phyloP scores from a whole-genome alignment of 768 basidiomycete genomes.

The Butyriboletus loyo region DNA sequence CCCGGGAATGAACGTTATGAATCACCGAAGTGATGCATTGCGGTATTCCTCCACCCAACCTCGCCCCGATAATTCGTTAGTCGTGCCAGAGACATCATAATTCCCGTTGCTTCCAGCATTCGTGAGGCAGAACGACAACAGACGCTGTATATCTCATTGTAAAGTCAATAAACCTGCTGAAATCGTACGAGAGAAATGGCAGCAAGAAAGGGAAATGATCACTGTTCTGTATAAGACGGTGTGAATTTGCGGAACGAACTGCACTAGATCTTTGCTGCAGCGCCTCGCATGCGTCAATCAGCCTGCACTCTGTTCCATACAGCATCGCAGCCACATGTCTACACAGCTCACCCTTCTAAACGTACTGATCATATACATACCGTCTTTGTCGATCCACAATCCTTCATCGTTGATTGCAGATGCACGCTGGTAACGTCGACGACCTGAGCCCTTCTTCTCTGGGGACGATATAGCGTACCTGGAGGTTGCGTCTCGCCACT shows the following conservation, averaged over 20 bases:
- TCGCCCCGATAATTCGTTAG: too few species aligned
- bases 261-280: background rate
- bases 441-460: background rate
- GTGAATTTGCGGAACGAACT: background rate
- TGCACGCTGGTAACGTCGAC: background rate
- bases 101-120: too few species aligned
- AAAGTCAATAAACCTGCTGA: too few species aligned
- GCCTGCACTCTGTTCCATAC: background rate
- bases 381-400: constrained; percentile 5
- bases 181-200: background rate
- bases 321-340: background rate
- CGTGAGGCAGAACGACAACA: background rate
- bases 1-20: too few species aligned
- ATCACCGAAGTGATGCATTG: too few species aligned
- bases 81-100: too few species aligned
- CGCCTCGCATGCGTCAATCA: background rate
- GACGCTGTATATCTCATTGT: background rate
- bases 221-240: too few species aligned
- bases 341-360: background rate
- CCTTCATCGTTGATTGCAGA: constrained; percentile 1
- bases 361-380: constrained; percentile 3
- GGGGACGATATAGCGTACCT: background rate
- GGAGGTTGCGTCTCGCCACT: background rate
- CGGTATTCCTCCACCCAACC: too few species aligned
- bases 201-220: background rate